Evolutionary conservation across 2,329 filamentous ascomycete species (phyloP).

Genomic region (Biscogniauxia marginata): DNA sequence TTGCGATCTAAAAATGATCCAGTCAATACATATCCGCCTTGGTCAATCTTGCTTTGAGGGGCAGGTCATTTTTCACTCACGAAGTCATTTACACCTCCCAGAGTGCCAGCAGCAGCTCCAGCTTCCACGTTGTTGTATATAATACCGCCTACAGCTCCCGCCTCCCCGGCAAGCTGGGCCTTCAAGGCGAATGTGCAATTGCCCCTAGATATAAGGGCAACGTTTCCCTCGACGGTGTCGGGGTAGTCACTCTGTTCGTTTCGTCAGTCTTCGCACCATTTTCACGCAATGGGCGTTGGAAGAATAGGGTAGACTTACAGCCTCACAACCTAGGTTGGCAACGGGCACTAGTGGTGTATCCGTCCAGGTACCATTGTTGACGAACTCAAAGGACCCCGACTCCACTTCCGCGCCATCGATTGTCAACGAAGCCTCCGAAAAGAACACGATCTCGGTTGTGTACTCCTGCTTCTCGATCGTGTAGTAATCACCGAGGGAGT

Average conservation of each 20-base stretch:
- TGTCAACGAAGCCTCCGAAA: slow-evolving; percentile 17
- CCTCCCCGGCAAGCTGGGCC: slow-evolving; percentile 49
- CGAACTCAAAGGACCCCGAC: slow-evolving; percentile 39
- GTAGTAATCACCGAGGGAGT: slow-evolving; percentile 34
- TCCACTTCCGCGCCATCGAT: slow-evolving; percentile 22
- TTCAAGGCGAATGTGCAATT: slow-evolving; percentile 56
- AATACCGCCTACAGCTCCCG: slow-evolving; percentile 53
- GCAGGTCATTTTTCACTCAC: slow-evolving; percentile 5
- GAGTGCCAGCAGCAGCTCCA: slow-evolving; percentile 48
- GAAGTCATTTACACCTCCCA: slow-evolving; percentile 44
- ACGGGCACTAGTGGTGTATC: slow-evolving; percentile 43
- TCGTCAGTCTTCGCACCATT: slow-evolving; percentile 6
- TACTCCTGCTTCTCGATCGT: slow-evolving; percentile 31
- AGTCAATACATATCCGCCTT: too few relatives aligned
- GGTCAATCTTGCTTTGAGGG: background rate
- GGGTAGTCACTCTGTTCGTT: slow-evolving; percentile 44
- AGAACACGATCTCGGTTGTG: slow-evolving; percentile 26
- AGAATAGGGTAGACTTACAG: slow-evolving; percentile 17
- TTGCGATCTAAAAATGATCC: slow-evolving; percentile 38
- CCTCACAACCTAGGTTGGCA: slow-evolving; percentile 48
- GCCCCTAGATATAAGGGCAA: slow-evolving; percentile 57
- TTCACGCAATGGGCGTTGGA: background rate
- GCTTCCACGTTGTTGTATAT: slow-evolving; percentile 56
- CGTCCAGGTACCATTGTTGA: slow-evolving; percentile 33
- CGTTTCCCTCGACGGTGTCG: slow-evolving; percentile 44